These are phyloP conservation scores for Magnaporthales sp. DNA, from an alignment of 2,329 filamentous ascomycete genomes.

Conservation along the genomic window DNA sequence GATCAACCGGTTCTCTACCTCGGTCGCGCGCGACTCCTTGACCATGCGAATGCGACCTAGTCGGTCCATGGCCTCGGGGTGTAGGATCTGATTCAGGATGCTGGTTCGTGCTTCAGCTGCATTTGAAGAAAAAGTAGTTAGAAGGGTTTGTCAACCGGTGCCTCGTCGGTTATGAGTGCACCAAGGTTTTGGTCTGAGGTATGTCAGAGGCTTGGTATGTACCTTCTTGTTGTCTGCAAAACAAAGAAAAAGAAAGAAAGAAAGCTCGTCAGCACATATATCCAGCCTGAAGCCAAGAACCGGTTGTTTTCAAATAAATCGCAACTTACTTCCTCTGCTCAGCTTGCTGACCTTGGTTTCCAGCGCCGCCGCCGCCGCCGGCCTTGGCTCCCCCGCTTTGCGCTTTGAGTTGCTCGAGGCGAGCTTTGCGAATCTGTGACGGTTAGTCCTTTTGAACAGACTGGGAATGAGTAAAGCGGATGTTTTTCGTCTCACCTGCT, in stretches of 20 bases:
- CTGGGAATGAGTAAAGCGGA: not conserved
- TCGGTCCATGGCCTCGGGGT: constrained; percentile 87
- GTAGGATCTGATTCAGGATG: constrained; percentile 86
- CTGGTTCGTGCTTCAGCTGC: constrained; percentile 61
- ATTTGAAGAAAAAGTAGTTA: not conserved
- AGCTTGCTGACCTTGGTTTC: constrained; percentile 42
- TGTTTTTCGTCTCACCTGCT: constrained; percentile 19
- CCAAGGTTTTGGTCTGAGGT: not conserved
- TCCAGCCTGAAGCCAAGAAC: not conserved
- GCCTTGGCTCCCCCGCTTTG: constrained; percentile 44
- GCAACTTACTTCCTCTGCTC: constrained; percentile 56
- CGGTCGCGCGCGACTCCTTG: constrained; percentile 80
- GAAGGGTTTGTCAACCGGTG: not conserved
- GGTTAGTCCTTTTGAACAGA: constrained; percentile 1
- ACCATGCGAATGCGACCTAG: constrained; percentile 91
- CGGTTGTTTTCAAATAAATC: not conserved
- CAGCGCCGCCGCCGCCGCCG: constrained; percentile 35
- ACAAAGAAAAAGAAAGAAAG: not conserved
- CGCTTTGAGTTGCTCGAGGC: constrained; percentile 86
- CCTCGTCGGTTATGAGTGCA: not conserved
- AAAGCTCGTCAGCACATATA: constrained; percentile 1
- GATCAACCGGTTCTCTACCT: constrained; percentile 89
- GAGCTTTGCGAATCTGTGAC: constrained; percentile 75
- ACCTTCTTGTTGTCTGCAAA: constrained; percentile 39
- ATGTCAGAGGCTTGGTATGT: constrained; percentile 7